These are phyloP conservation scores for Agaricus blazei DNA, from an alignment of 768 basidiomycete genomes.

Conservation along the genomic window DNA sequence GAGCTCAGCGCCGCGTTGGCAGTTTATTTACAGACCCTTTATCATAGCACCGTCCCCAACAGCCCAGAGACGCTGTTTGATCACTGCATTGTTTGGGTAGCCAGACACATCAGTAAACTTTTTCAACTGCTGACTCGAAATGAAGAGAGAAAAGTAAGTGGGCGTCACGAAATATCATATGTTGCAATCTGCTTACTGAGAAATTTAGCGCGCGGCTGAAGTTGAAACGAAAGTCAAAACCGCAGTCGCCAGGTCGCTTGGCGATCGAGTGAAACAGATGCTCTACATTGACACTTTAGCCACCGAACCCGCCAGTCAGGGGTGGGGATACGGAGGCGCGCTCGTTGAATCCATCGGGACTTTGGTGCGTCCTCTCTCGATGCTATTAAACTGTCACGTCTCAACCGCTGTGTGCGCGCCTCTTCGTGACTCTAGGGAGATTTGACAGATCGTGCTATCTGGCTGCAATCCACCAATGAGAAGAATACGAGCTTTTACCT, in stretches of 20 bases:
- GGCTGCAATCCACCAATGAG: slow-evolving; percentile 18
- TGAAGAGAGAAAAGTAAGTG: slow-evolving; percentile 2
- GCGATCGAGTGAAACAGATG: slow-evolving; percentile 17
- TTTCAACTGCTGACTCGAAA: background rate
- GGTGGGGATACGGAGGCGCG: slow-evolving; percentile 18
- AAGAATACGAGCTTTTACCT: slow-evolving; percentile 21
- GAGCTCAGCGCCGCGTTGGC: too few relatives aligned
- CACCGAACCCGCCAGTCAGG: slow-evolving; percentile 16
- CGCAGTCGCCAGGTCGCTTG: slow-evolving; percentile 14
- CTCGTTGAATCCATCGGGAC: slow-evolving; percentile 18
- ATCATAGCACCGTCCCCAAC: background rate
- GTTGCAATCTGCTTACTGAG: background rate
- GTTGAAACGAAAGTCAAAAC: slow-evolving; percentile 9
- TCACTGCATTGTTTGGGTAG: background rate
- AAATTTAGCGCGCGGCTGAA: slow-evolving; percentile 16
- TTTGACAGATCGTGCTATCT: slow-evolving; percentile 13
- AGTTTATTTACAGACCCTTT: background rate
- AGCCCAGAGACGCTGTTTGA: background rate
- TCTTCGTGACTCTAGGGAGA: slow-evolving; percentile 15
- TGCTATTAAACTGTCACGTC: background rate
- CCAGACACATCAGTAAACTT: background rate
- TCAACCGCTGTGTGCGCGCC: background rate
- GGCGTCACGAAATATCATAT: background rate
- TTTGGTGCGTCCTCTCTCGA: slow-evolving; percentile 13
- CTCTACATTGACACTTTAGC: slow-evolving; percentile 16